Base-by-base conservation (phyloP, 2,329 filamentous ascomycete genomes). In the Fusarium gaditjirri region DNA sequence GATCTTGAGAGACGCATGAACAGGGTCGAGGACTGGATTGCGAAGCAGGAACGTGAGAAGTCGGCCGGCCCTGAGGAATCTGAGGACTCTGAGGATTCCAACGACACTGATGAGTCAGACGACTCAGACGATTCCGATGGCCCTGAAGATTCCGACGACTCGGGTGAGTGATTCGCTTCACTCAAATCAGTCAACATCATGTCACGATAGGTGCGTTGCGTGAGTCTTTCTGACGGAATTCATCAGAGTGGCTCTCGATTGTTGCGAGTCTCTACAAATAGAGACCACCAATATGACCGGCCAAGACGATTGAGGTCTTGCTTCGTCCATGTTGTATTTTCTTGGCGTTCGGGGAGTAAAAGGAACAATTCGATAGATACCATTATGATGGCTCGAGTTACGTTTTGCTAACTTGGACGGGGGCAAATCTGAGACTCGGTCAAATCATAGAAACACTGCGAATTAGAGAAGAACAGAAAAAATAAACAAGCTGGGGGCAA, bases 21-120 rank as follows among this genome's bases (percentile, higher is more conserved):
- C 31, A 63, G 35, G 38, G 71, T 77, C 3, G 72, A 76, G 60
- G 62, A 59, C 12, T 79, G 77, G 77, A 61, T 77, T 11, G 43
- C 66, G 6, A 61, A 53, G 4, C 66, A 59, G 31, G 16, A 35
- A 16, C 39, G 39, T 29, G 43, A 64, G 12, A 33, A 50, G 31
- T 50, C 31, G 31, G n/a, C 29, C n/a, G 17, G 19, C n/a, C 17
- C 27, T 47, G 44, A n/a, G 43, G 25, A n/a, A 19, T 46, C 19
- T 17, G 27, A n/a, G 43, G 25, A n/a, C 19, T 46, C 19, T 17
- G 27, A n/a, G 19, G 44, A 17, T 19, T 49, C 46, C 10, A 6
- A 49, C 16, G 29, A 23, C 46, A 12, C n/a, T 33, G 46, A 33
- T 23, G 46, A 49, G 23, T 49, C 47, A 12, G 47, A 50, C n/a